Conservation (phyloP, 1,284 basidiomycete species). For the Sutorius eximius region DNA sequence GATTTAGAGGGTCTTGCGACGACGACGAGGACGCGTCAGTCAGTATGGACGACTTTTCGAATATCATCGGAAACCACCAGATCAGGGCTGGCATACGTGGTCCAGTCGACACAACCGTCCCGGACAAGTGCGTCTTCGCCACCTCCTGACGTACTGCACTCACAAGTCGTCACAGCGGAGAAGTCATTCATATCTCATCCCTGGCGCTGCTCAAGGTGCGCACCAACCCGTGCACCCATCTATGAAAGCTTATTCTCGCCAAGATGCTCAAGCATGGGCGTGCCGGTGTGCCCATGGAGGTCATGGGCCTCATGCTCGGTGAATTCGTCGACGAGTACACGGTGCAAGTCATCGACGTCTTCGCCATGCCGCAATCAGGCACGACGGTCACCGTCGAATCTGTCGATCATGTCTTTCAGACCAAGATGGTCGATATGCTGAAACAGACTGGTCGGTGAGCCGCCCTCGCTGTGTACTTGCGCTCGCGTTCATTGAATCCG, state of each 20-base stretch:
- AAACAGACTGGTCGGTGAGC: constrained; percentile 94
- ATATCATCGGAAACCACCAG: constrained; percentile 54
- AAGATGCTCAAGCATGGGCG: constrained; percentile 99
- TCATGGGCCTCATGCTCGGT: constrained; percentile 99
- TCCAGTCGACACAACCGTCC: constrained; percentile 52
- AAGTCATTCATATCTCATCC: constrained; percentile 95
- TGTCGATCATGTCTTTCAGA: constrained; percentile 99
- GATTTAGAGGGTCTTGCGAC: constrained; percentile 35
- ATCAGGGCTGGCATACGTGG: constrained; percentile 36
- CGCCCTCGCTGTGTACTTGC: not conserved
- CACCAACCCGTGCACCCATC: not conserved
- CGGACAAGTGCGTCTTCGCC: constrained; percentile 64
- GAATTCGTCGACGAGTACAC: constrained; percentile 99
- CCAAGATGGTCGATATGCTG: constrained; percentile 98
- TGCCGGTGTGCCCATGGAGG: constrained; percentile 99
- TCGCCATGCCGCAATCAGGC: constrained; percentile 99
- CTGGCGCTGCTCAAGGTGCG: constrained; percentile 87
- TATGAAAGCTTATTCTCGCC: constrained; percentile 5
- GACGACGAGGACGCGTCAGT: constrained; percentile 51
- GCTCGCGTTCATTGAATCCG: constrained; percentile 3
- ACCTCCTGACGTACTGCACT: constrained; percentile 5
- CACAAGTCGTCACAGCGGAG: constrained; percentile 63
- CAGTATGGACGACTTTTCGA: constrained; percentile 48
- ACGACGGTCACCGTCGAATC: constrained; percentile 99
- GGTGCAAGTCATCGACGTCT: constrained; percentile 96